phyloP scores from a whole-genome alignment of 148 eudicot species.

The Amaranthus hypochondriacus region DNA sequence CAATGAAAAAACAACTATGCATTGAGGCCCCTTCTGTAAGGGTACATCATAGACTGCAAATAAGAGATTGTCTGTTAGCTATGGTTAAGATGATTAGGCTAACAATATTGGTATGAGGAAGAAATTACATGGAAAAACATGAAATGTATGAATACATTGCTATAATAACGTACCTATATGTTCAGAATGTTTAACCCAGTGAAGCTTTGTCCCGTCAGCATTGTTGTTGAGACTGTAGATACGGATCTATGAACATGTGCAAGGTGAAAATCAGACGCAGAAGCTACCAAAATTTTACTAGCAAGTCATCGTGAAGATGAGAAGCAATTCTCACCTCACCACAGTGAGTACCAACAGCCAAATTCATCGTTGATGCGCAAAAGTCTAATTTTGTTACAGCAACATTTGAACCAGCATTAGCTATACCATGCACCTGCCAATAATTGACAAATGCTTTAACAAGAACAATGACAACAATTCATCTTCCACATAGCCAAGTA shows the following conservation, averaged over 20 bases:
- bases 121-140: neutral
- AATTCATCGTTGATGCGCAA: constrained; percentile 42
- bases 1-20: constrained; percentile 51
- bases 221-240: constrained; percentile 41
- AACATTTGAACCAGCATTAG: constrained; percentile 37
- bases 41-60: constrained; percentile 43
- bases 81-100: neutral
- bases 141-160: neutral
- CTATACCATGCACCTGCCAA: constrained; percentile 48
- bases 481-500: neutral
- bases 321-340: constrained; percentile 51
- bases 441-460: constrained; percentile 13
- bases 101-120: neutral
- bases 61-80: neutral
- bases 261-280: constrained; percentile 18
- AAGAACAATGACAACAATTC: neutral
- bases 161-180: constrained; percentile 39
- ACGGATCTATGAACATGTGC: constrained; percentile 42
- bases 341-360: constrained; percentile 68
- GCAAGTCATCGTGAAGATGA: neutral
- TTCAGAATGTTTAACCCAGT: constrained; percentile 41
- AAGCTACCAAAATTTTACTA: neutral
- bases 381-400: constrained; percentile 51
- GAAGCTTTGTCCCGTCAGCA: constrained; percentile 38
- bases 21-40: constrained; percentile 41